Conservation (phyloP, 2,329 filamentous ascomycete genomes). For the Alternaria sp. region DNA sequence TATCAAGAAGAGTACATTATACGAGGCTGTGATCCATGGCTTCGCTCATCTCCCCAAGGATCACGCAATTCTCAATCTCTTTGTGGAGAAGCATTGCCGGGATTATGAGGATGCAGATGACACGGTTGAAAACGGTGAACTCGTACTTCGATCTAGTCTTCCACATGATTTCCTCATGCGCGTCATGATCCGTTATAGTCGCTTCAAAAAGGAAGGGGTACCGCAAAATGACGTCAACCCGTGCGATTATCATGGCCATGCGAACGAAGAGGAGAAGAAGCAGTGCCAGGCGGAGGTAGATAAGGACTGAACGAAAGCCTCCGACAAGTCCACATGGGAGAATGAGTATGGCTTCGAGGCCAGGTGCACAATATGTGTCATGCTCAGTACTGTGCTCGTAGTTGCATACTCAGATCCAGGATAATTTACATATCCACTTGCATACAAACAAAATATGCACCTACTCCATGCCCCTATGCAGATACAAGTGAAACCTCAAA, state of each 20-base stretch:
- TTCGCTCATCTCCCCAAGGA: slow-evolving; percentile 10
- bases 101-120: rapidly evolving
- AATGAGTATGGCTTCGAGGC: neutral
- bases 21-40: slow-evolving; percentile 5
- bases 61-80: slow-evolving; percentile 3
- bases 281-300: neutral
- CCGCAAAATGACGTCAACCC: no score
- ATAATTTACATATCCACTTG: slow-evolving; percentile 18
- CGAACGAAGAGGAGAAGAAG: neutral
- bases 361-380: neutral
- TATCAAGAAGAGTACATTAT: neutral
- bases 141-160: neutral
- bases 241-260: slow-evolving; percentile 15
- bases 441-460: slow-evolving; percentile 9
- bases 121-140: neutral
- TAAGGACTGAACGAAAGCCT: neutral
- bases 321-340: neutral
- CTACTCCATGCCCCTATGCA: slow-evolving; percentile 36
- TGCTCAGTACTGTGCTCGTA: slow-evolving; percentile 22
- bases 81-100: slow-evolving; percentile 17
- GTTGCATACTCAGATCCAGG: slow-evolving; percentile 9
- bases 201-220: no score
- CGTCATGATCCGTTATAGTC: slow-evolving; percentile 4
- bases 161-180: slow-evolving; percentile 8
- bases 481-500: slow-evolving; percentile 5